Percentiles rank a stretch among this genome's conserved stretches.
Conservation (phyloP, 805 yeast species). For the Yamadazyma nakazawae region DNA sequence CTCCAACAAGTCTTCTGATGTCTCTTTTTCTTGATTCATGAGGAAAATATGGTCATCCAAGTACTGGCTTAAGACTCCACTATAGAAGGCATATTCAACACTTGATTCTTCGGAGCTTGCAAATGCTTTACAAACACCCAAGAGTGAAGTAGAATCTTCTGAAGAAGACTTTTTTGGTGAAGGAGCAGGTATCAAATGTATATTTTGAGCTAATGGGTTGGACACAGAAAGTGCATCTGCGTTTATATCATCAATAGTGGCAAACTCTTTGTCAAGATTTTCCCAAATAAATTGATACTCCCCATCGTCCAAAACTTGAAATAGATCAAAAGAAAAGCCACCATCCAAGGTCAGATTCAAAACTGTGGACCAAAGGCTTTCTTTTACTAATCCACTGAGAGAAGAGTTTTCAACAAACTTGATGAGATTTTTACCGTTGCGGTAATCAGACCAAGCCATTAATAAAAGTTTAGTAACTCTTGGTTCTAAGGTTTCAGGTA, state of each 20-base stretch:
- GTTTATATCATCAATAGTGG: slow-evolving; percentile 7
- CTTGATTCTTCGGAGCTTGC: not conserved
- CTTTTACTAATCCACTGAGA: slow-evolving; percentile 1
- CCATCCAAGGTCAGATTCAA: not conserved
- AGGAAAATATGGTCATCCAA: slow-evolving; percentile 9
- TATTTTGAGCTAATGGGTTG: slow-evolving; percentile 44
- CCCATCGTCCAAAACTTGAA: not conserved
- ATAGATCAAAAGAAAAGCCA: not conserved
- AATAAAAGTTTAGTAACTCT: not conserved
- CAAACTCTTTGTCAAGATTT: slow-evolving; percentile 3
- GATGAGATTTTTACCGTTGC: not conserved
- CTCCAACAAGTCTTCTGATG: not conserved
- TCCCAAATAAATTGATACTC: not conserved
- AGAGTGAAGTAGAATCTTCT: slow-evolving; percentile 1
- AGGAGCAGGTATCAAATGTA: slow-evolving; percentile 24
- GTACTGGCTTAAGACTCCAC: slow-evolving; percentile 9
- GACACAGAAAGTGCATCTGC: slow-evolving; percentile 37
- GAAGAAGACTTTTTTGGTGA: not conserved
- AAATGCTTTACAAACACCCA: slow-evolving; percentile 4
- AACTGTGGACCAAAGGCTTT: slow-evolving; percentile 7
- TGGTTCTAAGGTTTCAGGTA: not conserved
- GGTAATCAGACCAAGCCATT: not conserved
- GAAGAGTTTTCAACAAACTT: slow-evolving; percentile 3
- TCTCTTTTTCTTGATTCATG: not conserved
- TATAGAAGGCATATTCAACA: not conserved